These are phyloP conservation scores for Rhodotorula kratochvilovae DNA, from an alignment of 768 basidiomycete genomes.

Conservation along the genomic window DNA sequence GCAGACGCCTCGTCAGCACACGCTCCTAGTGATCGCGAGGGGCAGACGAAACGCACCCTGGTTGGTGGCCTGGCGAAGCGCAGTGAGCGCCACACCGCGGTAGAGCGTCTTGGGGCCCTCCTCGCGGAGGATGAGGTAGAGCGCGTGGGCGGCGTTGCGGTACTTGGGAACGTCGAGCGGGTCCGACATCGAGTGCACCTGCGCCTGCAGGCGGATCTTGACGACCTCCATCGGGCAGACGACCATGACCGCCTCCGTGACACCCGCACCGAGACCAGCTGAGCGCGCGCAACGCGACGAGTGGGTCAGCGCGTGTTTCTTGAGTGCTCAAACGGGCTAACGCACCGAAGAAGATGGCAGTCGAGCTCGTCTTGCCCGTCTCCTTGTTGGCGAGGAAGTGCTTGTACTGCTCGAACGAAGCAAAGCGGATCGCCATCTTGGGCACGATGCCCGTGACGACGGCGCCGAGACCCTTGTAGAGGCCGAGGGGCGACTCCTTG, in stretches of 20 bases:
- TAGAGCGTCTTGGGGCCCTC: slow-evolving; percentile 82
- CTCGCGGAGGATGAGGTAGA: slow-evolving; percentile 87
- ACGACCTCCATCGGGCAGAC: slow-evolving; percentile 99
- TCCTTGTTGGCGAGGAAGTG: slow-evolving; percentile 66
- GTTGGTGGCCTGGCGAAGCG: slow-evolving; percentile 92
- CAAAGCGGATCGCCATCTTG: slow-evolving; percentile 99
- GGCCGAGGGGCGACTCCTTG: slow-evolving; percentile 86
- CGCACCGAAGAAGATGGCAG: slow-evolving; percentile 80
- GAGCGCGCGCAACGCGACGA: background rate
- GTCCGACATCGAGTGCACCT: slow-evolving; percentile 93
- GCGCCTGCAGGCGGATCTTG: slow-evolving; percentile 95
- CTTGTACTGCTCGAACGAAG: slow-evolving; percentile 95
- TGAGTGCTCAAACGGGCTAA: background rate
- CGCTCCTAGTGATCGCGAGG: background rate
- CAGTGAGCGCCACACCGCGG: slow-evolving; percentile 87
- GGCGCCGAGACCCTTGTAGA: slow-evolving; percentile 94
- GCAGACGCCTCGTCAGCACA: background rate
- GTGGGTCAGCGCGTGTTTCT: background rate
- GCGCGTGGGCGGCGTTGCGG: slow-evolving; percentile 92
- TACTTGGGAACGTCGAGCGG: slow-evolving; percentile 89
- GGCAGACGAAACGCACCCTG: slow-evolving; percentile 60
- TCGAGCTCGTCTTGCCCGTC: slow-evolving; percentile 73
- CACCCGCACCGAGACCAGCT: slow-evolving; percentile 93
- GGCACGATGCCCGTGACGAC: slow-evolving; percentile 95
- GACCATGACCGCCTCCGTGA: slow-evolving; percentile 88